Evolutionary conservation across 1,139 yeast genomes (phyloP), one percentile per base, ranked within the genome.

Genomic region (Suhomyces bolitotheri): DNA sequence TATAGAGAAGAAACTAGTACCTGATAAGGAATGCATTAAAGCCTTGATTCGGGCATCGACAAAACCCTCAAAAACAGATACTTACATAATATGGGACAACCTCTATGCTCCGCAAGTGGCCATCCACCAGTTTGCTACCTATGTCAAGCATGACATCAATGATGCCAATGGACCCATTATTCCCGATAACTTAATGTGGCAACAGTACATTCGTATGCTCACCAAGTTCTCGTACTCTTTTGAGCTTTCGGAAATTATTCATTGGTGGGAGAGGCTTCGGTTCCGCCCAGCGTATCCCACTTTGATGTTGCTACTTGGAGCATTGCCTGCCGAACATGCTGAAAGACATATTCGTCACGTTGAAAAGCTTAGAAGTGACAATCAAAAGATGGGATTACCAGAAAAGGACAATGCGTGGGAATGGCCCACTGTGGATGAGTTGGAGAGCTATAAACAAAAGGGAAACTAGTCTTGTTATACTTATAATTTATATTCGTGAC

Each of bases 41-140:
- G 76, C 80, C 0, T 54, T 79, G 14, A 53, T 79, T 6, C 51
- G 62, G 3, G 73, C 73, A 1, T 57, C 76, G 4, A 40, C 49
- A 40, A 43, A 48, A 15, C 40, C 46, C 5, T 43, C 46, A 1
- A 36, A 43, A 7, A 37, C 48, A 1, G 48, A 49, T 3, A 41
- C 51, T 1, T 46, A 55, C 4, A 41, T 58, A 11, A 29, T 50
- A 3, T 79, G 85, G 84, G 76, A 63, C 4, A 62, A 62, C 1
- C 43, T 72, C 22, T 73, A 60, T 40, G 85, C 89, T 0, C 67
- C 82, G 1, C 87, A 81, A 44, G 64, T 80, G 11, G 81, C 85
- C 0, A 68, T 80, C 5, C 71, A 65, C 27, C 86, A 82, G 50
- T 78, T 81, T 55, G 71, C 74, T 39, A 53, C 44, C 15, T 39